phyloP scores from a whole-genome alignment of 495 filamentous ascomycete species.

The Thermochaetoides thermophila region DNA sequence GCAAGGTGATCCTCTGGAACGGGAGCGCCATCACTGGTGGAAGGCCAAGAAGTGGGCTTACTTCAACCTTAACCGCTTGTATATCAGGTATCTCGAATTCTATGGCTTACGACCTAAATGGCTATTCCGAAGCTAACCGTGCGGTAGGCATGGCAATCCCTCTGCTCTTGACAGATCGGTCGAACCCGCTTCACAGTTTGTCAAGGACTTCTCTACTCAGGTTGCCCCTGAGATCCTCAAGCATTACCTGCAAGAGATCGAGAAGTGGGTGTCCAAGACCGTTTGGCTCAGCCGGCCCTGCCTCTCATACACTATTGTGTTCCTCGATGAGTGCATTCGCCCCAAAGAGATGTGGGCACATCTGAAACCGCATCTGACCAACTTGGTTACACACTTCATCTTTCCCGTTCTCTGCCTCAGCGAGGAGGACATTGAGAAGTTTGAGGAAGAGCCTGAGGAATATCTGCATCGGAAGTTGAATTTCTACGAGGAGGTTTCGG shows the following conservation, averaged over 20 bases:
- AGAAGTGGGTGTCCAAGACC: slow-evolving; percentile 92
- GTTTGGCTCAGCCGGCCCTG: slow-evolving; percentile 89
- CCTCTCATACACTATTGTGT: slow-evolving; percentile 79
- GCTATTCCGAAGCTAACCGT: slow-evolving; percentile 10
- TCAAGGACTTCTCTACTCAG: slow-evolving; percentile 76
- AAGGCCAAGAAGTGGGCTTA: slow-evolving; percentile 99
- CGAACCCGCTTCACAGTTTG: slow-evolving; percentile 59
- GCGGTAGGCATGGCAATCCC: slow-evolving; percentile 67
- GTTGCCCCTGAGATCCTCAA: slow-evolving; percentile 94
- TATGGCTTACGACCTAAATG: background rate
- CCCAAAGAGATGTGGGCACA: slow-evolving; percentile 93
- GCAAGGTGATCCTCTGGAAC: slow-evolving; percentile 68
- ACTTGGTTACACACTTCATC: slow-evolving; percentile 78
- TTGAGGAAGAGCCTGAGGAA: slow-evolving; percentile 84
- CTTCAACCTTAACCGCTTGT: slow-evolving; percentile 88
- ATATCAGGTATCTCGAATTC: slow-evolving; percentile 56
- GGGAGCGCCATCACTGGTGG: slow-evolving; percentile 95
- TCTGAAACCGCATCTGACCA: slow-evolving; percentile 84
- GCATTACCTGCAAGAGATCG: slow-evolving; percentile 80
- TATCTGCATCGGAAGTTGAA: slow-evolving; percentile 95
- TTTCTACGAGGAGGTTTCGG: slow-evolving; percentile 92
- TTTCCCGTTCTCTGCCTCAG: slow-evolving; percentile 91
- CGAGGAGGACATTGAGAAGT: slow-evolving; percentile 85
- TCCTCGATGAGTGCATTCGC: slow-evolving; percentile 92
- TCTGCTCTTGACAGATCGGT: slow-evolving; percentile 46